Conservation (phyloP, 1,139 yeast genomes). For the Taiozyma sp. region DNA sequence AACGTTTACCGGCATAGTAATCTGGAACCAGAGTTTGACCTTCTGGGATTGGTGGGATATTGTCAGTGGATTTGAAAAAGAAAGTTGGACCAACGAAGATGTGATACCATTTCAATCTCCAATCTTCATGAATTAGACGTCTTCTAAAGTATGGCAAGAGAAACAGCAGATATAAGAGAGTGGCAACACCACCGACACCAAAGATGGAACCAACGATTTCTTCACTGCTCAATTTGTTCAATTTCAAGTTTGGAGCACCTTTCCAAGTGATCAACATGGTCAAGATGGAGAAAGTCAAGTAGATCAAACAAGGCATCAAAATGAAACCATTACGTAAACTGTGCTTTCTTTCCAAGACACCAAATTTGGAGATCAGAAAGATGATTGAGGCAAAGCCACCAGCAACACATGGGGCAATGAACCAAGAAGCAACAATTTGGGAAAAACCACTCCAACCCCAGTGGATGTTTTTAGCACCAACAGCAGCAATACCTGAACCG, state of each 20-base stretch:
- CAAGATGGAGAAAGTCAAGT: slow-evolving; percentile 53
- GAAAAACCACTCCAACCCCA: slow-evolving; percentile 81
- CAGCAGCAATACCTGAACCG: slow-evolving; percentile 72
- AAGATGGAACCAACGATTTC: slow-evolving; percentile 52
- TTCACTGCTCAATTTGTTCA: slow-evolving; percentile 44
- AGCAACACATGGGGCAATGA: slow-evolving; percentile 71
- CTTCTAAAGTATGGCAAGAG: slow-evolving; percentile 60
- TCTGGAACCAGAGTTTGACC: slow-evolving; percentile 52
- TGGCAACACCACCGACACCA: slow-evolving; percentile 59
- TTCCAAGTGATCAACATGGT: slow-evolving; percentile 63
- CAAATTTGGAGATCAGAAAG: slow-evolving; percentile 53
- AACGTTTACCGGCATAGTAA: slow-evolving; percentile 59
- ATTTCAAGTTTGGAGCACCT: slow-evolving; percentile 63
- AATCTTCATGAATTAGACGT: slow-evolving; percentile 55
- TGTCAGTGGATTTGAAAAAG: slow-evolving; percentile 49
- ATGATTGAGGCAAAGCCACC: slow-evolving; percentile 56
- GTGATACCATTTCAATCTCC: slow-evolving; percentile 61
- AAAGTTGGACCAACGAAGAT: slow-evolving; percentile 51
- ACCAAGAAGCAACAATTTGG: slow-evolving; percentile 76
- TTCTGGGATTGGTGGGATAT: slow-evolving; percentile 63
- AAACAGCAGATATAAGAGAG: slow-evolving; percentile 44
- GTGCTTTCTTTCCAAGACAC: slow-evolving; percentile 55
- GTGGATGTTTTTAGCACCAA: slow-evolving; percentile 41
- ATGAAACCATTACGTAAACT: slow-evolving; percentile 43
- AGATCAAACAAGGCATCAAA: slow-evolving; percentile 58